A percentile compares a stretch with the other conserved stretches of the same genome.
These are phyloP conservation scores for Rhodotorula sp. DNA, from an alignment of 1,284 basidiomycete species.

Conservation along the genomic window DNA sequence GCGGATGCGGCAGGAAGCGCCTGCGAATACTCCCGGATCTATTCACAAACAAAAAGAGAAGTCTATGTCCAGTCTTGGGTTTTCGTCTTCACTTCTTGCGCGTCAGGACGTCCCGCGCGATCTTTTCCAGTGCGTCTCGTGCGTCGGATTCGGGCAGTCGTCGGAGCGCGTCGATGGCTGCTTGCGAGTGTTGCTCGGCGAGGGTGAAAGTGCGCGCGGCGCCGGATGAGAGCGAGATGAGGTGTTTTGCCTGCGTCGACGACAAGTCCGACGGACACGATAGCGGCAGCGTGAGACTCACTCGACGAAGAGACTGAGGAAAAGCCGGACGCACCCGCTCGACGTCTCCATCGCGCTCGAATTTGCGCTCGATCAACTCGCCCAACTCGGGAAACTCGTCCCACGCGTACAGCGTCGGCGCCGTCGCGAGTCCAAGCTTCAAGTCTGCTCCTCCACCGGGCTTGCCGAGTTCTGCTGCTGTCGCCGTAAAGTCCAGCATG, in stretches of 20 bases:
- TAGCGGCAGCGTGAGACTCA: neutral
- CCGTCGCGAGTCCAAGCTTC: constrained; percentile 82
- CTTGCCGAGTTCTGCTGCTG: constrained; percentile 69
- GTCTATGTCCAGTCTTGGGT: too few species aligned
- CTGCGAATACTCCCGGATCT: too few species aligned
- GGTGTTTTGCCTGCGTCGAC: constrained; percentile 63
- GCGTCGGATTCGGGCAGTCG: constrained; percentile 81
- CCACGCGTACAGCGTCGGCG: constrained; percentile 90
- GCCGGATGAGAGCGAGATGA: constrained; percentile 72
- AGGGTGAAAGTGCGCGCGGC: constrained; percentile 75
- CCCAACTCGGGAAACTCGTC: constrained; percentile 81
- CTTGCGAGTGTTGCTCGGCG: constrained; percentile 72
- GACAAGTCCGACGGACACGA: neutral
- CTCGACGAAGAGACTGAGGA: constrained; percentile 42
- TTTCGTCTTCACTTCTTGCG: constrained; percentile 48
- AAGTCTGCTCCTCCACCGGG: constrained; percentile 79
- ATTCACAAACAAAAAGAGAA: too few species aligned
- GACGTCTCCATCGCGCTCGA: constrained; percentile 77
- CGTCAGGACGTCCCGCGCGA: constrained; percentile 53
- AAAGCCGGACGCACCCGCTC: constrained; percentile 62
- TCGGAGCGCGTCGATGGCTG: constrained; percentile 68
- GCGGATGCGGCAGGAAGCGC: too few species aligned
- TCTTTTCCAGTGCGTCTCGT: constrained; percentile 61
- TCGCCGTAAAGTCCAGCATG: constrained; percentile 77
- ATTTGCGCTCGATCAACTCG: constrained; percentile 80